Percentiles rank a stretch among this genome's conserved stretches.
These are phyloP conservation scores for Arctium minus DNA, from an alignment of 129 eudicot genomes.

Conservation along the genomic window DNA sequence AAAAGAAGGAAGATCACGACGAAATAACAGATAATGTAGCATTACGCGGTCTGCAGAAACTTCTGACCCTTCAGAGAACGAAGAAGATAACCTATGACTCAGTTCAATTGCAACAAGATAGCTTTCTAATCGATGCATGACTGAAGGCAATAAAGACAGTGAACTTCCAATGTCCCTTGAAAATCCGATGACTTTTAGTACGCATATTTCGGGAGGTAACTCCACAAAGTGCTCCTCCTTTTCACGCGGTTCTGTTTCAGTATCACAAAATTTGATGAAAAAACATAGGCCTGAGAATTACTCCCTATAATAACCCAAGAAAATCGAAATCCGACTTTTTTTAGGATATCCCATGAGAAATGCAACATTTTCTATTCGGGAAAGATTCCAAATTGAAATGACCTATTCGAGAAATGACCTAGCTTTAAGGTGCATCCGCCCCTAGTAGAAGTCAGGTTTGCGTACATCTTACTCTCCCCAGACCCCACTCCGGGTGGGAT, in stretches of 20 bases:
- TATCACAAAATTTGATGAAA: background rate
- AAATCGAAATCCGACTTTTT: too few relatives aligned
- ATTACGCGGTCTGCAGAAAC: constrained; percentile 71
- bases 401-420: too few relatives aligned
- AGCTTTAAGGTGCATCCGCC: too few relatives aligned
- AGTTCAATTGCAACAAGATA: constrained; percentile 87
- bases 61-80: constrained; percentile 76
- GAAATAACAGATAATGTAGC: background rate
- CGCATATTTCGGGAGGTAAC: constrained; percentile 90
- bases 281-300: too few relatives aligned
- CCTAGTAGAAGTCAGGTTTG: too few relatives aligned
- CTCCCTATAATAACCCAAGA: too few relatives aligned
- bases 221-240: constrained; percentile 95
- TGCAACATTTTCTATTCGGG: too few relatives aligned
- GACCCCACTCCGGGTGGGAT: too few relatives aligned
- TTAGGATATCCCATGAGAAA: too few relatives aligned
- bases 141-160: constrained; percentile 81
- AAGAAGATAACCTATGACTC: constrained; percentile 54
- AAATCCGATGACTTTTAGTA: constrained; percentile 78
- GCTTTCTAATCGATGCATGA: constrained; percentile 87
- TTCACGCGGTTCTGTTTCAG: constrained; percentile 61
- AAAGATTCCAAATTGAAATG: too few relatives aligned
- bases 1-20: background rate
- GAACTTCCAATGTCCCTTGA: constrained; percentile 94
- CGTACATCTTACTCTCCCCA: too few relatives aligned